Percentiles rank a stretch among this genome's conserved stretches.
Conservation (phyloP, 2,329 filamentous ascomycete species). For the Fusarium caatingaense region DNA sequence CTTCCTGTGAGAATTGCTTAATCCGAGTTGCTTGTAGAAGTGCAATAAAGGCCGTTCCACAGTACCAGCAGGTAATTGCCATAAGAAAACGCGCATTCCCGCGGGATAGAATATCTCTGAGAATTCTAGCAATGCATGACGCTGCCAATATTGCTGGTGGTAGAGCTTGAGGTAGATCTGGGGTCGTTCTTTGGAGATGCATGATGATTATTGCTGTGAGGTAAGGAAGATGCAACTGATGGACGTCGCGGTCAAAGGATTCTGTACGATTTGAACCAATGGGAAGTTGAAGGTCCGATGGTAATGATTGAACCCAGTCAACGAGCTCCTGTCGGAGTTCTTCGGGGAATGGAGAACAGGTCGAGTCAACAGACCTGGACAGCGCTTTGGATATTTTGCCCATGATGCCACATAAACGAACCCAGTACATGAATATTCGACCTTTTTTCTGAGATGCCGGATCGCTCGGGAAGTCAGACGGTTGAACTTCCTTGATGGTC, state of each 20-base stretch:
- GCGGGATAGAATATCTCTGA: conserved; percentile 53
- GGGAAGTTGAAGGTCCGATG: conserved; percentile 30
- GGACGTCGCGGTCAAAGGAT: conserved; percentile 54
- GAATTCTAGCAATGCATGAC: conserved; percentile 35
- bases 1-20: conserved; percentile 33
- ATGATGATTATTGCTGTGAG: conserved; percentile 56
- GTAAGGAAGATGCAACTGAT: conserved; percentile 57
- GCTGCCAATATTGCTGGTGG: conserved; percentile 36
- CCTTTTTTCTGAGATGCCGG: conserved; percentile 49
- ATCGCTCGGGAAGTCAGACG: conserved; percentile 54
- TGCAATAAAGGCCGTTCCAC: conserved; percentile 55
- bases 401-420: conserved; percentile 54
- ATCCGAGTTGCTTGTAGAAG: conserved; percentile 51
- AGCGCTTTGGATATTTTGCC: conserved; percentile 55
- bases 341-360: conserved; percentile 16
- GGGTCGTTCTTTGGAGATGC: conserved; percentile 51
- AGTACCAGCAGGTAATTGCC: conserved; percentile 58
- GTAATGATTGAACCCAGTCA: conserved; percentile 29
- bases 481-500: conserved; percentile 52
- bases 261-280: conserved; percentile 37
- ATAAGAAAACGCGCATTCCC: conserved; percentile 55
- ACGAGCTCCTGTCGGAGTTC: conserved; percentile 35
- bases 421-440: conserved; percentile 57
- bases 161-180: conserved; percentile 49
- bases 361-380: conserved; percentile 26